Base-by-base conservation (phyloP, 768 basidiomycete species). In the Phaeotremella fagi region DNA sequence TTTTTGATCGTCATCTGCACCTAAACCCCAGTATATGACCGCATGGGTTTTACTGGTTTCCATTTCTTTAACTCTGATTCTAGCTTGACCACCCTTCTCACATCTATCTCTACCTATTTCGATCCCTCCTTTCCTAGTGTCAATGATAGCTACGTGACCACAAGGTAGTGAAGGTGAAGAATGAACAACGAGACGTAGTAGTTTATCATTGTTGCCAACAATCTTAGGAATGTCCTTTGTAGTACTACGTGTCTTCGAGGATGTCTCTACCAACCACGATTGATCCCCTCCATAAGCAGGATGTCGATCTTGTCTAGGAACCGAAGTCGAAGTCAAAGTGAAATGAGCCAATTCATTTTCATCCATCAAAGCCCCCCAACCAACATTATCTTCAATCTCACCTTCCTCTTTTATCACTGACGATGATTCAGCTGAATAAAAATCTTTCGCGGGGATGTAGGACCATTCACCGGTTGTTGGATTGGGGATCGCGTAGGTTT, bases 11-110 rank as follows among this genome's bases (percentile, higher is more conserved):
- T 44, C 56, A 15, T 36, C 45, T 16, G 51, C 55, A 4, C 48
- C 48, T 41, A 37, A 35, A 20, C 61, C 60, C 66, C 69, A 70
- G 44, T 63, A 68, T 7, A 71, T 42, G 15, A 64, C 57, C 22
- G 70, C 68, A 47, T 73, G 72, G 14, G 64, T 59, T 52, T 73
- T 73, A 49, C 68, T 70, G 15, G 68, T 66, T 26, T 56, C 61
- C 70, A 71, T 68, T 57, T 71, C 68, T 29, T 59, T 60, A 35
- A 70, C 28, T 42, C 70, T 29, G 15, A 74, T 23, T 33, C 69
- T 59, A 0, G 66, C 55, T 15, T 33, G 45, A 12, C 52, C 58
- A 16, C 58, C 58, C 18, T 51, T 59, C 42, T 61, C 58, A n/a
- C 55, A 55, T 36, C 66, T 42, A 52, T 74, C 72, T 24, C 72